Evolutionary conservation across 23 red algal species (phyloP), one percentile per base, ranked within the genome.

Genomic region (Cyanidioschyzon merolae): DNA sequence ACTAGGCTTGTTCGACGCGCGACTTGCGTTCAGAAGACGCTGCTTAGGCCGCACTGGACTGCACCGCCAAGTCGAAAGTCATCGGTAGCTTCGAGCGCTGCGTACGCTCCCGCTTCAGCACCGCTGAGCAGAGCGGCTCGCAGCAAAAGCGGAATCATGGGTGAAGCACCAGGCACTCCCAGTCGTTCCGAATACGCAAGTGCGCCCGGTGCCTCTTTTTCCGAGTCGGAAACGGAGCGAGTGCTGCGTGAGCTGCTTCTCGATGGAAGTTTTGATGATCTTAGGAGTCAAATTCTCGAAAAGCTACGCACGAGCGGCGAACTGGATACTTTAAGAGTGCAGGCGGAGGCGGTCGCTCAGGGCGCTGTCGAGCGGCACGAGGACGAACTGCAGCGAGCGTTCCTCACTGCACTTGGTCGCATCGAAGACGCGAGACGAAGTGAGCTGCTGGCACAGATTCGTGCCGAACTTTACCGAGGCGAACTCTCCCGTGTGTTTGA

Each of bases 271-370:
- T 71, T 71, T 35, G 63, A 71, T 32, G 63, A 35, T 3, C 63
- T 71, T 15, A 7, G 63, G n/a, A 71, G 63, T 27, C 12, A 27
- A 7, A 71, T 71, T 35, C n/a, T 71, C 12, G 63, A 71, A 7
- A 71, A 71, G 63, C 63, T 71, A 35, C 63, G 63, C 63, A 27
- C 63, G 12, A 35, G 32, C 29, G 63, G 63, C 63, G 63, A 32
- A 27, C 32, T 71, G 12, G 63, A 71, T 3, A 25, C n/a, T 17
- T 27, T 71, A 27, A 7, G 63, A 25, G 63, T 32, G 16, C 63
- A 71, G 7, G 63, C 63, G 12, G 12, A 32, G 32, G 63, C 63
- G 2, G 63, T 35, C 29, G 63, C 63, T 25, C 63, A 32, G 29
- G 21, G n/a, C 7, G 63, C 63, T 25, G 3, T 71, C 12, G n/a